Conservation (phyloP, 192 early-diverging fungal genomes). For the Entomortierella parvispora region DNA sequence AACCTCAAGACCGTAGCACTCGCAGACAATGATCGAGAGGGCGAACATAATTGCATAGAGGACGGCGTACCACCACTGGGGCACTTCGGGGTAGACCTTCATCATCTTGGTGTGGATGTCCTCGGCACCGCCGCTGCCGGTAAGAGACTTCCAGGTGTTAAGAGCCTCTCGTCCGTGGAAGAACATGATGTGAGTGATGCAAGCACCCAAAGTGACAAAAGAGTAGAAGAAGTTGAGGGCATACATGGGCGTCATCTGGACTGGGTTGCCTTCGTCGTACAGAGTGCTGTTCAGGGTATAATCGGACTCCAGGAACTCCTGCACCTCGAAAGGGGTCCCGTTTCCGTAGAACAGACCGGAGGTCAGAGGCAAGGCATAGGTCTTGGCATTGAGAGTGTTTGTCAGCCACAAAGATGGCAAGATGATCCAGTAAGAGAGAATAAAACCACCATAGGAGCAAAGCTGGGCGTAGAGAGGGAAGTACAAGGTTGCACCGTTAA, state of each 20-base stretch:
- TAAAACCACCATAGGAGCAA: conserved; percentile 67
- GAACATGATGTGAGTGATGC: conserved; percentile 66
- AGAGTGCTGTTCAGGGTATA: conserved; percentile 47
- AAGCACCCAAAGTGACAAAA: conserved; percentile 59
- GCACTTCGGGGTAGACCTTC: conserved; percentile 56
- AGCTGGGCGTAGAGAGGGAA: conserved; percentile 60
- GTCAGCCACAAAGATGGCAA: conserved; percentile 70
- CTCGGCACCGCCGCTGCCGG: conserved; percentile 11
- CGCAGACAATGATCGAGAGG: conserved; percentile 43
- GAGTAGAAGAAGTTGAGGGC: conserved; percentile 46
- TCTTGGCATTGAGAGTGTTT: conserved; percentile 43
- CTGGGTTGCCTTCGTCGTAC: conserved; percentile 58
- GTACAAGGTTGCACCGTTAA: conserved; percentile 29
- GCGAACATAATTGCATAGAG: conserved; percentile 52
- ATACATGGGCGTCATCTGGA: conserved; percentile 58
- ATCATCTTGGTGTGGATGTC: conserved; percentile 55
- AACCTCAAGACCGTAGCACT: conserved; percentile 41
- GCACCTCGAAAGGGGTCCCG: conserved; percentile 17
- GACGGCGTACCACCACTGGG: conserved; percentile 59
- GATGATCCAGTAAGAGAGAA: conserved; percentile 74
- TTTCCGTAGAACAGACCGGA: conserved; percentile 19
- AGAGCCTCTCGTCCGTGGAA: conserved; percentile 71
- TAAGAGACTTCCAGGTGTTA: conserved; percentile 5
- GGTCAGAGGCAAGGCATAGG: conserved; percentile 12
- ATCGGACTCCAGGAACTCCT: conserved; percentile 3